Base-by-base conservation (phyloP, 768 basidiomycete species). In the Suillus discolor region DNA sequence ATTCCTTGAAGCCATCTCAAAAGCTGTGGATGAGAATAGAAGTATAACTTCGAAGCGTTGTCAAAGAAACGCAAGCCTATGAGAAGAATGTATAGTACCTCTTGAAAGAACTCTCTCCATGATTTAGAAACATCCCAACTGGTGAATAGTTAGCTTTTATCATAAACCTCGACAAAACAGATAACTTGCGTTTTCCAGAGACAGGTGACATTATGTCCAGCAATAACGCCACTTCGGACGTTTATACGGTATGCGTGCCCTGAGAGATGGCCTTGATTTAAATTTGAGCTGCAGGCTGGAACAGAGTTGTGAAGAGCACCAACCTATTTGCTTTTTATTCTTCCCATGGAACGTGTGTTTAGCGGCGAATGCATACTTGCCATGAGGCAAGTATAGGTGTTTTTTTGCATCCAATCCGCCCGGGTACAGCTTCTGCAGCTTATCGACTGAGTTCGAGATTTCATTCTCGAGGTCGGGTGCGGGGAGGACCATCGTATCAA, bases 1-100 rank as follows among this genome's bases (percentile, higher is more conserved):
- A 39, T 41, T n/a, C 73, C 73, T 57, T 74, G 73, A 6, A 74
- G 68, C n/a, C 60, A 66, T 38, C 71, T 66, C 15, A 73, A 62
- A 28, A 70, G 65, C 15, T 66, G 49, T 16, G 64, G 61, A 51
- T 70, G 64, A 12, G 68, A 65, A 55, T 69, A 67, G 53, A 73
- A 49, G 25, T 65, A 72, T 16, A 71, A 25, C 71, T 71, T 51
- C 51, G 23, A 57, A 16, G 9, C 34, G 25, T 13, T 23, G n/a
- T 62, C 23, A 51, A 25, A 47, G 12, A 23, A 28, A 51, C 1
- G 12, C 16, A 45, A 28, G 2, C 2, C 4, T 28, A 25, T 53
- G 36, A 49, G 13, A 4, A 1, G 45, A 51, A 20, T 49, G 28
- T 15, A 63, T 20, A 63, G 25, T 65, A 66, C 66, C 62, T 66